A percentile compares a stretch with the other conserved stretches of the same genome.
Conservation (phyloP, 176 grass and related monocot species). For the Oropetium thomaeum region DNA sequence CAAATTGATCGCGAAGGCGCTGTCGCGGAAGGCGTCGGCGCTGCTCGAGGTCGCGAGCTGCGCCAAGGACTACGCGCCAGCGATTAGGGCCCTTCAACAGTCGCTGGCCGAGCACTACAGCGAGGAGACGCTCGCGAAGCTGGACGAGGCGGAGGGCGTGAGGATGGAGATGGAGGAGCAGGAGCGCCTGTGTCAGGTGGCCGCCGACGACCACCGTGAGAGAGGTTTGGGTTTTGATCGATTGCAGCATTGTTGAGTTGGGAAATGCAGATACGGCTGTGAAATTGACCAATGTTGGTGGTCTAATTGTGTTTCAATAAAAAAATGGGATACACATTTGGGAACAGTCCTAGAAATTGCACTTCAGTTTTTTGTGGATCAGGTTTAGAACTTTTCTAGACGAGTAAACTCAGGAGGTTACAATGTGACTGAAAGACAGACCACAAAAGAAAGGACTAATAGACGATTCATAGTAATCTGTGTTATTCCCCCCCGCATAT, state of each 20-base stretch:
- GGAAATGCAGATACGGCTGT: not conserved
- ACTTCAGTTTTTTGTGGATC: not conserved
- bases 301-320: not conserved
- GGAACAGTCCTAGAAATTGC: not conserved
- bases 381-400: not conserved
- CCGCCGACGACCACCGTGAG: constrained; percentile 46
- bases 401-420: not conserved
- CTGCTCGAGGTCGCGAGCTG: constrained; percentile 39
- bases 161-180: constrained; percentile 44
- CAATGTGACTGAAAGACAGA: not conserved
- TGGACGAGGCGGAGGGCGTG: constrained; percentile 21
- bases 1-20: constrained; percentile 42
- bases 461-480: not conserved
- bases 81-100: constrained; percentile 41
- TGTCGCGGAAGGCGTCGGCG: constrained; percentile 45
- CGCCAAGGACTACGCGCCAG: constrained; percentile 39
- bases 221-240: constrained; percentile 36
- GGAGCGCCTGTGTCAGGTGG: constrained; percentile 47
- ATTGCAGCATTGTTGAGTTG: constrained; percentile 6
- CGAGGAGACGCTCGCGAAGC: constrained; percentile 41
- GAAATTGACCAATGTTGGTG: not conserved
- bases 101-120: constrained; percentile 45
- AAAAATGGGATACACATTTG: not conserved
- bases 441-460: not conserved
- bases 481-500: constrained; percentile 15